Evolutionary conservation across 1,139 yeast species (phyloP), one percentile per base, ranked within the genome.

Genomic region (Hansenula sp.): DNA sequence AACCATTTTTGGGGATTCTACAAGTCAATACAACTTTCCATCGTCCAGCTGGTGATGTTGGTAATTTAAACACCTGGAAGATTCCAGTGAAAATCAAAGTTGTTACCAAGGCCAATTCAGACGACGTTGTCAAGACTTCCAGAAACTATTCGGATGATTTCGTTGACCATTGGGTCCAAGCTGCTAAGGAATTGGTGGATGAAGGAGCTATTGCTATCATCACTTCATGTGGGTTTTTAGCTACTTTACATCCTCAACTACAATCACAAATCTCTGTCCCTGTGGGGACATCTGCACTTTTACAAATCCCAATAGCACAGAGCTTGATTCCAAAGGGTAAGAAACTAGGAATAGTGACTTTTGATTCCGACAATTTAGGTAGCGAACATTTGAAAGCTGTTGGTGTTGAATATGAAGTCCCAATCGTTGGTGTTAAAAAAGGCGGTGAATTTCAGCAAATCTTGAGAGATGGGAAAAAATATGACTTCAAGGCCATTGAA

Each of bases 401-500:
- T 27, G 50, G 53, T 32, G 46, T 49, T 3, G 43, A 47, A 17
- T 38, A 48, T 25, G 42, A 41, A 4, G 42, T 47, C 15, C 50
- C 51, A 12, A 42, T 49, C 12, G 44, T 30, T 15, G 53, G 53
- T 8, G 53, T 49, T 16, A 46, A 41, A 18, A 27, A 27, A 25
- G 45, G 42, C 13, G 52, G 51, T 5, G 36, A 30, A 10, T 49
- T 49, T 29, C 51, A 49, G 38, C 36, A 39, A 19, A 45, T 49
- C 2, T 29, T 49, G 16, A 42, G 52, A 29, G 27, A 47, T 10
- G 50, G 48, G 15, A 36, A 42, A 31, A 43, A 86, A 61, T 87
- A 86, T 58, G 94, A 94, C 5, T 85, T 84, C 68, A 84, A 86
- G 63, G 94, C 94, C 6, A 84, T 86, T 65, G 45, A 47, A 33